These are phyloP conservation scores for Boletus edulis DNA, from an alignment of 768 basidiomycete species.

Conservation along the genomic window DNA sequence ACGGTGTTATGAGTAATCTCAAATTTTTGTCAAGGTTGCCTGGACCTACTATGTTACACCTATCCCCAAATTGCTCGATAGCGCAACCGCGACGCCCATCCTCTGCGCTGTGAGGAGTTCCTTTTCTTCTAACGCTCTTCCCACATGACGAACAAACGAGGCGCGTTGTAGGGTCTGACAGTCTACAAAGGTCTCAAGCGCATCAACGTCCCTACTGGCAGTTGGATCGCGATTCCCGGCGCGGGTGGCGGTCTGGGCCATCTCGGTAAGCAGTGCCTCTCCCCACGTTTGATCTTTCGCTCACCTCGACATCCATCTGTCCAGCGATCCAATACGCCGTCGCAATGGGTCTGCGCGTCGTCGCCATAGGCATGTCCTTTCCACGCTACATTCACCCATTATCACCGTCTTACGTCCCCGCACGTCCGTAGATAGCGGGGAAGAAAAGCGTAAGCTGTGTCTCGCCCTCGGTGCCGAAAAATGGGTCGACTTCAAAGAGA, in stretches of 20 bases:
- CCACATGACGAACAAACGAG: not conserved
- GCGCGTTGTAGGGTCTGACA: slow-evolving; percentile 34
- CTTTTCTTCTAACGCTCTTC: not conserved
- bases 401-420: not conserved
- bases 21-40: slow-evolving; percentile 22
- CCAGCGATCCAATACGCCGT: slow-evolving; percentile 46
- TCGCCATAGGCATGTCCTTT: slow-evolving; percentile 37
- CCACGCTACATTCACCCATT: not conserved
- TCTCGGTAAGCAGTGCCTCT: slow-evolving; percentile 24
- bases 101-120: slow-evolving; percentile 37
- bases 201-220: slow-evolving; percentile 32
- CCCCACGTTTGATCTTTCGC: not conserved
- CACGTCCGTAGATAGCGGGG: slow-evolving; percentile 38
- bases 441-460: slow-evolving; percentile 38
- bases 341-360: slow-evolving; percentile 40
- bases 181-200: slow-evolving; percentile 47
- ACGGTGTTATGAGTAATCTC: not conserved
- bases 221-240: slow-evolving; percentile 41
- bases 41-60: slow-evolving; percentile 42
- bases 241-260: slow-evolving; percentile 44
- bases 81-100: slow-evolving; percentile 43
- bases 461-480: slow-evolving; percentile 40
- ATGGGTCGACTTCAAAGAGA: slow-evolving; percentile 46
- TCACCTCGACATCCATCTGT: not conserved
- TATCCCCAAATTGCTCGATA: slow-evolving; percentile 40